These are phyloP conservation scores for Pulicaria dysenterica DNA, from an alignment of 129 eudicot genomes.

Conservation along the genomic window DNA sequence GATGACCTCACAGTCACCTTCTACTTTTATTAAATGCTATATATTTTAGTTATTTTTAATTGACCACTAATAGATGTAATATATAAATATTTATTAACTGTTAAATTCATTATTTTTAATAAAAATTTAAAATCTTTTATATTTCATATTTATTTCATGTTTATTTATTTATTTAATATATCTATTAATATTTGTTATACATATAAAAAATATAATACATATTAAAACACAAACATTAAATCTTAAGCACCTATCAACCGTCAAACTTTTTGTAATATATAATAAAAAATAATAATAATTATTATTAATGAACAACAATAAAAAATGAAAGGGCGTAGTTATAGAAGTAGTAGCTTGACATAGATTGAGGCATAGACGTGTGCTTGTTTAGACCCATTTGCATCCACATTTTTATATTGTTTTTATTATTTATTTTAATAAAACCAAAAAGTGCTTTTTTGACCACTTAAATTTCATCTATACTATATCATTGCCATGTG, in stretches of 20 bases:
- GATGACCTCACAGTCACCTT: conserved; percentile 14
- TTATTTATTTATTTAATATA: too few relatives aligned
- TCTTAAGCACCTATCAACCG: too few relatives aligned
- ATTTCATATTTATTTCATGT: too few relatives aligned
- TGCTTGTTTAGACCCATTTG: conserved; percentile 28
- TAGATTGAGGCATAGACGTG: conserved; percentile 43
- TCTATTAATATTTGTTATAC: too few relatives aligned
- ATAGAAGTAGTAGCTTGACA: conserved; percentile 26
- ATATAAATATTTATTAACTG: too few relatives aligned
- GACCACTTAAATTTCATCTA: conserved; percentile 34
- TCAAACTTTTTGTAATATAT: neutral
- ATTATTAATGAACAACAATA: neutral
- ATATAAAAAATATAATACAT: too few relatives aligned
- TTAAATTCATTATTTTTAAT: too few relatives aligned
- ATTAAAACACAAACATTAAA: too few relatives aligned
- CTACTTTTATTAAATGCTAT: conserved; percentile 13
- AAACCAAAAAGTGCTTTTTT: conserved; percentile 40
- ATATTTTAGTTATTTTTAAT: too few relatives aligned
- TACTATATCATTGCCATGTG: conserved; percentile 37
- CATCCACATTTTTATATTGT: conserved; percentile 23
- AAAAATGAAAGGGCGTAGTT: conserved; percentile 15
- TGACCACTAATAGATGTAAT: too few relatives aligned
- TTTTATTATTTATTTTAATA: conserved; percentile 23
- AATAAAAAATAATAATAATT: neutral
- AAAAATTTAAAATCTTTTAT: too few relatives aligned